Base-by-base conservation (phyloP, 2,329 filamentous ascomycete genomes). In the Colletotrichum eremochloae region DNA sequence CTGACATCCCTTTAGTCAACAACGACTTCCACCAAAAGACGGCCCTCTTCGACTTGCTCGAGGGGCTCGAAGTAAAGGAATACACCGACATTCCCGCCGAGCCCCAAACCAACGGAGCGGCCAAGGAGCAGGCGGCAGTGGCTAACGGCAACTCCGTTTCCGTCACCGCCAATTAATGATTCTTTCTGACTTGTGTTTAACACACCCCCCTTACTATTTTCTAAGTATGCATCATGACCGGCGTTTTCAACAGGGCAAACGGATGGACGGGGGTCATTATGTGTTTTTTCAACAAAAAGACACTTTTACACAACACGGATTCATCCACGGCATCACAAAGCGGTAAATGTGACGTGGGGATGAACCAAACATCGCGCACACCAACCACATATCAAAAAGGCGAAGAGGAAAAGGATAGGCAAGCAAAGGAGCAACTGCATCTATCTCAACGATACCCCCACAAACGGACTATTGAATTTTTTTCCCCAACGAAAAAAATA, bases 21-120 rank as follows among this genome's bases (percentile, higher is more conserved):
- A 99, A 99, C 79, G 95, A 99, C 81, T 99, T 99, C 91, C 94
- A 97, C 81, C 88, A 94, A 77, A 90, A 90, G 67, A 88, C 90
- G 64, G 92, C 91, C 67, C 93, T 99, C 76, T 98, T 97, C 81
- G 89, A 93, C 57, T 86, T 98, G 36, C 96, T 99, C 80, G 89
- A 95, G 20, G 94, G 90, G 33, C 87, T 99, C 4, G 81, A 88
- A 73, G 90, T 94, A n/a, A 83, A 89, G 57, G 88, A 75, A 33
- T 74, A 91, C 73, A 83, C 95, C 62, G 88, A 93, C 74, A 80
- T 75, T 67, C 76, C 78, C 14, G 74, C 76, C 44, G 71, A 76
- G 73, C 67, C 76, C 66, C 77, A 80, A 65, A 72, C 75, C 38
- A 71, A 71, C 42, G 64, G 62, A 2, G 44, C 72, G 63, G 62